Base-by-base conservation (phyloP, 1,139 yeast species). In the Pichia kudriavzevii region DNA sequence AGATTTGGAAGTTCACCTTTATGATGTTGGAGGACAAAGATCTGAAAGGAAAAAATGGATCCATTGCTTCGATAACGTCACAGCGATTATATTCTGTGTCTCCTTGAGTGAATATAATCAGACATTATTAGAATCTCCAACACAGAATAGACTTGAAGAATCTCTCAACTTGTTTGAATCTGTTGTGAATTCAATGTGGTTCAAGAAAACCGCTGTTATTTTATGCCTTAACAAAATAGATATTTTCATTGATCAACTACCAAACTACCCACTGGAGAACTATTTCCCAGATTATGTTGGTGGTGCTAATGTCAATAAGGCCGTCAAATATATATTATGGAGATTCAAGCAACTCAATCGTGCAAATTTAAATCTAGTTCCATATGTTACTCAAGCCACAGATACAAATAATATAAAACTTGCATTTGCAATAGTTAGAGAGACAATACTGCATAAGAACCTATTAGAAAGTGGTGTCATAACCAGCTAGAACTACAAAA, bases 31-130 rank as follows among this genome's bases (percentile, higher is more conserved):
- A 43, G 96, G 96, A 2, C 96, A 87, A 60, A 66, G 96, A 49
- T 78, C 91, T 2, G 96, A 87, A 61, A 75, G 96, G 36, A 84
- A 84, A 53, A 87, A 87, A 58, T 87, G 96, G 96, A 87, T 87
- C 46, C 94, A 87, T 59, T 87, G 95, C 55, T 87, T 87, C 52
- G 95, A 87, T 58, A 85, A 87, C 50, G 96, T 87, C 22, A 82
- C 95, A 0, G 66, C 83, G 34, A 82, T 87, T 32, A 84, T 87
- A 40, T 87, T 85, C 56, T 85, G 95, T 58, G 95, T 85, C 15
- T 88, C 96, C 0, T 62, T 87, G 35, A 79, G 91, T 2, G 96
- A 87, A 56, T 87, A 87, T 52, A 95, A 87, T 58, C 95, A 85
- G 59, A 82, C 76, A 2, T 61, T 87, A 39, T 59, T 83, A 36